Evolutionary conservation across 2,329 filamentous ascomycete genomes (phyloP).

Genomic region (Tolypocladium pustulatum): DNA sequence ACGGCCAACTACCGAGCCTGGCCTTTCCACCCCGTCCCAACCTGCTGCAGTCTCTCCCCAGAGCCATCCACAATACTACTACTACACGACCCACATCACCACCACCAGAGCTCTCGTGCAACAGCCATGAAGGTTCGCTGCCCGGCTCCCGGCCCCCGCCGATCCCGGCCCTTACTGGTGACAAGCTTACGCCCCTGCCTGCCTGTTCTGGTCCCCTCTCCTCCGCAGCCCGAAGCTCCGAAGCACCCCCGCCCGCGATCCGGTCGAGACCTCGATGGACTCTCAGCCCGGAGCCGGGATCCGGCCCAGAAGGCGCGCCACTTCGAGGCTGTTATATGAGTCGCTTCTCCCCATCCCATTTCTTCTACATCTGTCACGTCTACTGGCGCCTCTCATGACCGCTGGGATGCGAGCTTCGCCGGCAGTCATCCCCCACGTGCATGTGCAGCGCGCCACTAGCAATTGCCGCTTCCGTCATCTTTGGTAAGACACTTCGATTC

Average conservation of each 20-base stretch:
- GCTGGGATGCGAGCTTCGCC: background rate
- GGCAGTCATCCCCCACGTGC: background rate
- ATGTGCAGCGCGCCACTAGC: background rate
- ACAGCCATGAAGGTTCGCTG: background rate
- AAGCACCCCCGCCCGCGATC: constrained; percentile 7
- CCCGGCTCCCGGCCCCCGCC: background rate
- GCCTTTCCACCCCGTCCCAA: background rate
- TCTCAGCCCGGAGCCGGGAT: constrained; percentile 9
- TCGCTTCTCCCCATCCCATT: background rate
- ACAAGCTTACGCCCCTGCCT: background rate
- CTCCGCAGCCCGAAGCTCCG: constrained; percentile 3
- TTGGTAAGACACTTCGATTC: background rate
- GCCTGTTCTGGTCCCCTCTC: constrained; percentile 1
- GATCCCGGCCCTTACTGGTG: background rate
- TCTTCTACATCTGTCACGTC: background rate
- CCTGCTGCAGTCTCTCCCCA: background rate
- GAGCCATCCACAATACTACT: background rate
- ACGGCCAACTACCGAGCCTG: background rate
- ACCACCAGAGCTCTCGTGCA: background rate
- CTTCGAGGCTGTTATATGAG: background rate
- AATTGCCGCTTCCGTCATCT: background rate
- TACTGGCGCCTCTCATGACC: background rate
- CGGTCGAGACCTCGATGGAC: constrained; percentile 18
- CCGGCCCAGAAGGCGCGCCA: constrained; percentile 4
- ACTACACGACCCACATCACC: background rate